Evolutionary conservation across 2,329 filamentous ascomycete genomes (phyloP), one percentile per base, ranked within the genome.

Genomic region (Westerdykella sp.): DNA sequence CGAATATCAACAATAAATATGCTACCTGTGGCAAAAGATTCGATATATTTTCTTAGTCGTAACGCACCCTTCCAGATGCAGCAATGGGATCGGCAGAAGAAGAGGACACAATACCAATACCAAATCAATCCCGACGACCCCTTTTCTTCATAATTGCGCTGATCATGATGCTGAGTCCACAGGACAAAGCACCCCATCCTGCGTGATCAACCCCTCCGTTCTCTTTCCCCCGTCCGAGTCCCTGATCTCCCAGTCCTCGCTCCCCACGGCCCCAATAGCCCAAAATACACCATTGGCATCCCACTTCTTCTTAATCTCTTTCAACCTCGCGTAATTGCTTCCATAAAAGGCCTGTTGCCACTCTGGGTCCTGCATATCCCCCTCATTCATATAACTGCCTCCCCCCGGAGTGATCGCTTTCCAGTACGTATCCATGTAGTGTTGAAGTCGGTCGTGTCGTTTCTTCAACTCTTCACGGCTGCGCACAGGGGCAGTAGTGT

Each of bases 271-370:
- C 10, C 51, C 48, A n/a, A 58, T 35, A 14, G 39, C 51, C 49
- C 53, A 61, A 47, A 64, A 62, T 22, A 64, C 41, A 1, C 51
- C 59, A 34, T 48, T 41, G 4, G 50, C 51, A 57, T 64, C 60
- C 23, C 36, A 48, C 38, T 42, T 41, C 40, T 39, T 42, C 50
- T 62, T 63, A 1, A 62, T 43, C 3, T 15, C 34, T n/a, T 39
- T 11, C 42, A 64, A 40, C 23, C 48, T 32, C 32, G 23, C 45
- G 46, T 62, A 63, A 40, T 61, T 54, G 1, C 11, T 25, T 22
- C 60, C 59, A 35, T 46, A 64, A 35, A 59, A 61, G 4, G 45
- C 50, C 1, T 48, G 23, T 41, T 56, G 54, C 50, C 51, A 63
- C 21, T 44, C 43, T 45, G 48, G 47, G 37, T 57, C 56, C 50